A percentile compares a stretch with the other conserved stretches of the same genome.
phyloP scores from a whole-genome alignment of 78 protist species.

The Dictyostelium discoideum region dicty_2.7 NC_007088.5:3873001-3873500 shows the following conservation, averaged over 20 bases:
- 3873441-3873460: conserved; percentile 45
- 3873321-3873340: conserved; percentile 88
- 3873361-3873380: background rate
- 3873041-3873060: conserved; percentile 2
- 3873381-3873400: conserved; percentile 83
- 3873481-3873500: conserved; percentile 88
- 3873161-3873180: background rate
- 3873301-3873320: background rate
- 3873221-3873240: conserved; percentile 26
- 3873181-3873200: conserved; percentile 5
- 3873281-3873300: conserved; percentile 68
- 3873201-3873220: conserved; percentile 31
- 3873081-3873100: background rate
- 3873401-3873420: conserved; percentile 69
- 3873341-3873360: conserved; percentile 80
- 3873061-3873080: conserved; percentile 4
- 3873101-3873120: conserved; percentile 9
- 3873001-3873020: conserved; percentile 26
- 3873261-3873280: conserved; percentile 79
- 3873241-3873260: conserved; percentile 26
- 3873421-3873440: conserved; percentile 88
- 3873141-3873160: background rate
- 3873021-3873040: conserved; percentile 14
- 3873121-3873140: conserved; percentile 19
- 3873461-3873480: conserved; percentile 43